phyloP scores from a whole-genome alignment of 768 basidiomycete species.

The Mycena floridula region DNA sequence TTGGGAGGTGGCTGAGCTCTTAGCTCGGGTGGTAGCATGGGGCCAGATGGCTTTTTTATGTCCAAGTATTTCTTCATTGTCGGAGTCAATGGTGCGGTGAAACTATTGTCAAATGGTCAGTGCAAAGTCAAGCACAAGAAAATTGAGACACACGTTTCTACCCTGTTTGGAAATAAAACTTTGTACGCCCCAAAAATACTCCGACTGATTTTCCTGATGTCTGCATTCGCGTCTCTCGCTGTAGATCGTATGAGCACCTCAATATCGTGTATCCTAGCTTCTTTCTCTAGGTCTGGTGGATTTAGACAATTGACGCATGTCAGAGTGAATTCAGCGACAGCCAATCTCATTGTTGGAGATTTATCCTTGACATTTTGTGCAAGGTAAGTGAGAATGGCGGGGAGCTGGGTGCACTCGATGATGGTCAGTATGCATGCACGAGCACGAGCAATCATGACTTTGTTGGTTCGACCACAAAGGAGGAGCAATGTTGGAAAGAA shows the following conservation, averaged over 20 bases:
- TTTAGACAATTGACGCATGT: constrained; percentile 69
- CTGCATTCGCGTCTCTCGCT: constrained; percentile 69
- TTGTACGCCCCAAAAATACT: constrained; percentile 76
- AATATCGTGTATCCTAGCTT: constrained; percentile 54
- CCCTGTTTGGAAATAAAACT: constrained; percentile 57
- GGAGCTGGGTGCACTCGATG: constrained; percentile 62
- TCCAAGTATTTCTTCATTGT: constrained; percentile 73
- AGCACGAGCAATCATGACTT: constrained; percentile 67
- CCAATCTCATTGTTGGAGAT: constrained; percentile 53
- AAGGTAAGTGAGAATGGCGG: constrained; percentile 57
- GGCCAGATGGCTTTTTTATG: constrained; percentile 9
- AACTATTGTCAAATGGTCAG: constrained; percentile 36
- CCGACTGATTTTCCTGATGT: constrained; percentile 63
- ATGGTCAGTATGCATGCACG: constrained; percentile 52
- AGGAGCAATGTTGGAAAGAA: constrained; percentile 64
- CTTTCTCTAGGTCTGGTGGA: constrained; percentile 74
- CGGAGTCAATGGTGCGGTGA: constrained; percentile 67
- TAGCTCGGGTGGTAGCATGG: neutral
- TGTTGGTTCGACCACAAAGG: constrained; percentile 71
- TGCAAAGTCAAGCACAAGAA: neutral
- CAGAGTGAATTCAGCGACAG: constrained; percentile 60
- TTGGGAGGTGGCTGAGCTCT: neutral
- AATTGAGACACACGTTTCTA: constrained; percentile 45
- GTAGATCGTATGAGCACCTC: constrained; percentile 64
- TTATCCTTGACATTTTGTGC: constrained; percentile 62